Conservation (phyloP, 768 basidiomycete genomes). For the Podaxis mareebaensis region DNA sequence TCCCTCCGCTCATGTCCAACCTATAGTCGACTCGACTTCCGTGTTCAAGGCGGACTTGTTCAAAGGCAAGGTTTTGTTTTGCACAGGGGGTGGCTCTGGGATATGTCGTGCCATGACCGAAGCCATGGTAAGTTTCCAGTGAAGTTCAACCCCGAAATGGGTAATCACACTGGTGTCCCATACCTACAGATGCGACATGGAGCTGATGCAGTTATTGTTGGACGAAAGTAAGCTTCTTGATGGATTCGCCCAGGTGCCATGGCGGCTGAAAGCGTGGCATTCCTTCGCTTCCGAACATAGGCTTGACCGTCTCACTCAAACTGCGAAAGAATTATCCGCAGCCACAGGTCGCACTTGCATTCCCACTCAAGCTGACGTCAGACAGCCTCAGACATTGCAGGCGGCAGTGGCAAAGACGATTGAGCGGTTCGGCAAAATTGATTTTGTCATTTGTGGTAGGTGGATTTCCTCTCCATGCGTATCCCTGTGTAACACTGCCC, state of each 20-base stretch:
- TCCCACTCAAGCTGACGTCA: conserved; percentile 78
- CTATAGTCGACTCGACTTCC: conserved; percentile 52
- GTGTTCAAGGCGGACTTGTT: conserved; percentile 83
- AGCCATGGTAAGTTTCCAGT: conserved; percentile 57
- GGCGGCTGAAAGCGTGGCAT: not conserved
- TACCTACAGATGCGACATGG: conserved; percentile 75
- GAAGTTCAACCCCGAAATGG: conserved; percentile 13
- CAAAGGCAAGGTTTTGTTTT: conserved; percentile 88
- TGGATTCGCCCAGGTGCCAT: conserved; percentile 12
- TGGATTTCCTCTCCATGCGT: conserved; percentile 9
- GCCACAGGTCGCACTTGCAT: conserved; percentile 74
- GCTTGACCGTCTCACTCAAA: conserved; percentile 64
- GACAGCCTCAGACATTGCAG: conserved; percentile 69
- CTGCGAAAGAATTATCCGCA: conserved; percentile 70
- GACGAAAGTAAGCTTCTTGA: conserved; percentile 67
- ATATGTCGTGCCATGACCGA: conserved; percentile 91
- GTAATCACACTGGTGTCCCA: conserved; percentile 11
- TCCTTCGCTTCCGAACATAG: conserved; percentile 36
- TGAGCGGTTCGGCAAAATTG: conserved; percentile 79
- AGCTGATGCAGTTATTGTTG: conserved; percentile 78
- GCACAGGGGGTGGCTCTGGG: conserved; percentile 90
- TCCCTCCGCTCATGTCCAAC: conserved; percentile 39
- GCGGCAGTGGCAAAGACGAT: conserved; percentile 77
- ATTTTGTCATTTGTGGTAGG: conserved; percentile 93
- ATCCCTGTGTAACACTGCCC: not conserved